These are phyloP conservation scores for Verticillium longisporum DNA, from an alignment of 2,329 filamentous ascomycete species.

Conservation along the genomic window DNA sequence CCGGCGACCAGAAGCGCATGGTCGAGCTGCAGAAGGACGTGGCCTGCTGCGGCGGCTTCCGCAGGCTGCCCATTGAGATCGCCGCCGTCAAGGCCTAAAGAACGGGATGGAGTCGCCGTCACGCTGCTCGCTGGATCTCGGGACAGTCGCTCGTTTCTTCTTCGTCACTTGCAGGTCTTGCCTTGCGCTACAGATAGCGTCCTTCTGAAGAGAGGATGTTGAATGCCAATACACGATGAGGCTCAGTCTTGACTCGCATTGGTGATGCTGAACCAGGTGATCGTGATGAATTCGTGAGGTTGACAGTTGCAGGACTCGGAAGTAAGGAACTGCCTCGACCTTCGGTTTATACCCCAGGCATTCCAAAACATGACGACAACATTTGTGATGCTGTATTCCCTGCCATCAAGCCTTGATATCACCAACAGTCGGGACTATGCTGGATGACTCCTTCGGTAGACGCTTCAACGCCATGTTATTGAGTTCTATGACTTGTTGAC, in stretches of 20 bases:
- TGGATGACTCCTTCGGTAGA: not conserved
- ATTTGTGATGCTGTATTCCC: too few relatives aligned
- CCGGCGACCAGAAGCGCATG: slow-evolving; percentile 70
- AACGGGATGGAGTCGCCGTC: not conserved
- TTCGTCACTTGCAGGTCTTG: not conserved
- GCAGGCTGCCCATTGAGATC: slow-evolving; percentile 28
- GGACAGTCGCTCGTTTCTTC: not conserved
- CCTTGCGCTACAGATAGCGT: not conserved
- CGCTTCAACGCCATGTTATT: not conserved
- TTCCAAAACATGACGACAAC: too few relatives aligned
- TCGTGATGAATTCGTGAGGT: not conserved
- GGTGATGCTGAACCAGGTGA: not conserved
- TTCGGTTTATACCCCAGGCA: too few relatives aligned
- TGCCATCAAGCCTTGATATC: too few relatives aligned
- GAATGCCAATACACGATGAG: not conserved
- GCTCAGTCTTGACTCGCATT: not conserved
- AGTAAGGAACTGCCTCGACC: too few relatives aligned
- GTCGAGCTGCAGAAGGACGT: slow-evolving; percentile 61
- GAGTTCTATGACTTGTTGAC: too few relatives aligned
- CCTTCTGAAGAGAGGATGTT: not conserved
- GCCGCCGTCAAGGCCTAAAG: not conserved
- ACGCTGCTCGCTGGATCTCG: not conserved
- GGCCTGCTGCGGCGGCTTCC: slow-evolving; percentile 58
- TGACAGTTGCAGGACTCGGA: not conserved
- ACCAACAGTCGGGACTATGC: too few relatives aligned